phyloP scores from a whole-genome alignment of 164 flowering plant species.

The Stephania japonica region DNA sequence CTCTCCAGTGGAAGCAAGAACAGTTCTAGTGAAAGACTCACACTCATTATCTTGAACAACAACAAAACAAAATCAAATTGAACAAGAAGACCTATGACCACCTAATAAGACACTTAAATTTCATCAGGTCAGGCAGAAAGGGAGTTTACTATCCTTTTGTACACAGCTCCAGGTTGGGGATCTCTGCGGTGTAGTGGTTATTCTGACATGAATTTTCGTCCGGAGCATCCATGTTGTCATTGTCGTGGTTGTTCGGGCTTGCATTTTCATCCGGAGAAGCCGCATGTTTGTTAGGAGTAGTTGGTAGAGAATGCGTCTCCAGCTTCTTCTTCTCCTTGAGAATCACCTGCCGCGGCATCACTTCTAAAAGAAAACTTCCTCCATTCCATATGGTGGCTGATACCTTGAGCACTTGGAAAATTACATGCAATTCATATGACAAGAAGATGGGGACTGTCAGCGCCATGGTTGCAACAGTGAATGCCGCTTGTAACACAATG shows the following conservation, averaged over 20 bases:
- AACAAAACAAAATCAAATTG: background rate
- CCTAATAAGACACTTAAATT: background rate
- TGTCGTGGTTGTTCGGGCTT: background rate
- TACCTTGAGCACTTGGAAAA: conserved; percentile 82
- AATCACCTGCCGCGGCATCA: conserved; percentile 91
- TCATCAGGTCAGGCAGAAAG: background rate
- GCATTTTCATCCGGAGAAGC: conserved; percentile 9
- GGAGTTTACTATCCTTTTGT: conserved; percentile 11
- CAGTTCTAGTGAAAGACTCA: background rate
- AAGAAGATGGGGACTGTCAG: conserved; percentile 91
- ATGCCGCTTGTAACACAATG: conserved; percentile 66
- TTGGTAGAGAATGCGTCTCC: conserved; percentile 36
- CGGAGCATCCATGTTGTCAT: too few relatives aligned
- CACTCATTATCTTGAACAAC: background rate
- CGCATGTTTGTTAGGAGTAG: conserved; percentile 15
- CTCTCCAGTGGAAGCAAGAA: background rate
- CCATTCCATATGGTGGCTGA: conserved; percentile 94
- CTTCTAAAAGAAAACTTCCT: conserved; percentile 85
- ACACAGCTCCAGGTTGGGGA: conserved; percentile 14
- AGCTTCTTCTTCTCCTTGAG: conserved; percentile 81
- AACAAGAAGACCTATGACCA: background rate
- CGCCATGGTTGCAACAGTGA: conserved; percentile 90
- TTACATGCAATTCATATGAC: conserved; percentile 57
- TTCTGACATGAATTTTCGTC: conserved; percentile 7
- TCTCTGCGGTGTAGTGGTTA: conserved; percentile 8